phyloP scores from a whole-genome alignment of 495 filamentous ascomycete genomes.

The Margaritispora aquatica region DNA sequence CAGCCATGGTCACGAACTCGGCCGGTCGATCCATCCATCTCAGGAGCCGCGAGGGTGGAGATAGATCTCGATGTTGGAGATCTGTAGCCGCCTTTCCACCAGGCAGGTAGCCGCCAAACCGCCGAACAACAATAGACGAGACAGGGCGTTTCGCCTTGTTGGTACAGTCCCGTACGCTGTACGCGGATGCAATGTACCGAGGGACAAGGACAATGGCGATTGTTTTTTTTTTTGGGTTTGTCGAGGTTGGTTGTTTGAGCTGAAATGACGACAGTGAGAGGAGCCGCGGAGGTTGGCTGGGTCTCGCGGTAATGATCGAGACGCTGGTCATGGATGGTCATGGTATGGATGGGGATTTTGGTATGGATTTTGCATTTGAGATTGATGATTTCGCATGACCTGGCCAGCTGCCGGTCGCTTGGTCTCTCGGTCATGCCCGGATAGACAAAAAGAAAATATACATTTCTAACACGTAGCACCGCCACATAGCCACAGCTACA shows the following conservation, averaged over 20 bases:
- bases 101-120: neutral
- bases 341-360: neutral
- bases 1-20: neutral
- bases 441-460: neutral
- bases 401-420: neutral
- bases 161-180: neutral
- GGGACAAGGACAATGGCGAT: too few relatives aligned
- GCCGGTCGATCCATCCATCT: too few relatives aligned
- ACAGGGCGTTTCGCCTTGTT: neutral
- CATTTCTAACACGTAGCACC: neutral
- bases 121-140: neutral
- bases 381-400: neutral
- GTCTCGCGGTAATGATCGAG: neutral
- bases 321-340: neutral
- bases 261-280: neutral
- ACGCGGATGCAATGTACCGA: neutral
- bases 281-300: neutral
- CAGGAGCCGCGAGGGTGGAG: neutral
- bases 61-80: neutral
- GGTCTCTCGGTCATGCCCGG: neutral
- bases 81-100: neutral
- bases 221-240: too few relatives aligned
- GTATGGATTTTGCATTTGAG: neutral
- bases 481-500: neutral
- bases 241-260: neutral